Base-by-base conservation (phyloP, 208 protist genomes). In the Lotmaria passim region DNA sequence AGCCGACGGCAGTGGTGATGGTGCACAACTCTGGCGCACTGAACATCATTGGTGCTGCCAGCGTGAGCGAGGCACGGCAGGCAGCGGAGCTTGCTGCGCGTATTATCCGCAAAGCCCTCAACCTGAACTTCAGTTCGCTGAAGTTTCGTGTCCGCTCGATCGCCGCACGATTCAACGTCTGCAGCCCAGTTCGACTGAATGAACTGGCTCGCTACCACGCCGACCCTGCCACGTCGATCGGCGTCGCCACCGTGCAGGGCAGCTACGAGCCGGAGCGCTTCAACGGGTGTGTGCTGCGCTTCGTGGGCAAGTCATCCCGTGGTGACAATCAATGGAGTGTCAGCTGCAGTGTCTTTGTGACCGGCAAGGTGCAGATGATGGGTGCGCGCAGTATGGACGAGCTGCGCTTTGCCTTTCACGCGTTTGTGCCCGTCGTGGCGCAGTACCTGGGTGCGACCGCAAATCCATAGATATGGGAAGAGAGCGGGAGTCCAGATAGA, bases 181-280 rank as follows among this genome's bases (percentile, higher is more conserved):
- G 91, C 68, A 90, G 87, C 50, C 91, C 91, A 0, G 79, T 96
- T 14, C 86, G 88, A 0, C 68, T 96, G 11, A 81, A 94, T 31
- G 84, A 86, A 11, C 75, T 96, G 7, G 83, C 91, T 19, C 70
- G 75, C 28, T 82, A 93, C 62, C 50, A 43, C 30, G 21, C 84
- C 8, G 71, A 79, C 24, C 59, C 67, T 0, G 64, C 43, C 21
- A 57, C 68, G n/a, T 58, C 59, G 47, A 47, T 69, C 48, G 86
- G 86, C 23, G 66, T 91, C 28, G 71, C 74, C 23, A 57, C 51
- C 34, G 72, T 93, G 24, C 81, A 83, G 41, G 82, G 82, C 58
- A 91, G 80, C 75, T 96, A 92, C 69, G 91, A 96, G 61, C 91
- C 91, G 14, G 89, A 96, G 75, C 81, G 89, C 21, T 93, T 93